These are phyloP conservation scores for Floccularia luteovirens DNA, from an alignment of 768 basidiomycete species.

Conservation along the genomic window DNA sequence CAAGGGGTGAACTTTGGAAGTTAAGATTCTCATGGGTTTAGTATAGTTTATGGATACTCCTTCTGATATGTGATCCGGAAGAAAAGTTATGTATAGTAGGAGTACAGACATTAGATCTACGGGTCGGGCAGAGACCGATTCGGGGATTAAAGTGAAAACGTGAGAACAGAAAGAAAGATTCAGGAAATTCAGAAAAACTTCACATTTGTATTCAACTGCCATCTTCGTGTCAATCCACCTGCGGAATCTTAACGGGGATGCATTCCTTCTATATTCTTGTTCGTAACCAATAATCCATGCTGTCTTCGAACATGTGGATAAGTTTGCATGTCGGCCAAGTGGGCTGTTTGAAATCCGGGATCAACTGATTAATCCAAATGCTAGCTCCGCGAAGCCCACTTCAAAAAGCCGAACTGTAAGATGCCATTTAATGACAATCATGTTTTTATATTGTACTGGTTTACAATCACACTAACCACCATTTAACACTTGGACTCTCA, in stretches of 20 bases:
- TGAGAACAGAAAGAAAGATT: constrained; percentile 8
- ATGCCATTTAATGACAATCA: constrained; percentile 25
- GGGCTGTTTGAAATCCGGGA: constrained; percentile 2
- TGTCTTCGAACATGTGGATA: constrained; percentile 15
- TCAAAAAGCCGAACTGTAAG: constrained; percentile 23
- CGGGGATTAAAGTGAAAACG: constrained; percentile 3
- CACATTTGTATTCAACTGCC: too few relatives aligned
- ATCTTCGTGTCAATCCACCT: constrained; percentile 6
- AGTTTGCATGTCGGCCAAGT: constrained; percentile 11
- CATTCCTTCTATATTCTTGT: constrained; percentile 14
- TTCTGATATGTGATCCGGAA: not conserved
- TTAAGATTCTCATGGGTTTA: not conserved
- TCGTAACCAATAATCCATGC: constrained; percentile 20
- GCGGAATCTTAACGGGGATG: constrained; percentile 9
- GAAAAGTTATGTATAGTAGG: not conserved
- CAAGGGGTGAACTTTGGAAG: constrained; percentile 82
- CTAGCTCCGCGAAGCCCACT: constrained; percentile 17
- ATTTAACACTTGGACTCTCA: constrained; percentile 8
- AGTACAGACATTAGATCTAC: constrained; percentile 6
- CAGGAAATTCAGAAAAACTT: too few relatives aligned
- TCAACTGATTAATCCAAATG: constrained; percentile 1
- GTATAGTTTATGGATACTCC: not conserved
- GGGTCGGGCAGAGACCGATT: not conserved
- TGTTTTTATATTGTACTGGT: constrained; percentile 20
- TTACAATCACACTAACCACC: constrained; percentile 15